A percentile compares a stretch with the other conserved stretches of the same genome.
Conservation (phyloP, 1,284 basidiomycete species). For the Calocybe gambosa region DNA sequence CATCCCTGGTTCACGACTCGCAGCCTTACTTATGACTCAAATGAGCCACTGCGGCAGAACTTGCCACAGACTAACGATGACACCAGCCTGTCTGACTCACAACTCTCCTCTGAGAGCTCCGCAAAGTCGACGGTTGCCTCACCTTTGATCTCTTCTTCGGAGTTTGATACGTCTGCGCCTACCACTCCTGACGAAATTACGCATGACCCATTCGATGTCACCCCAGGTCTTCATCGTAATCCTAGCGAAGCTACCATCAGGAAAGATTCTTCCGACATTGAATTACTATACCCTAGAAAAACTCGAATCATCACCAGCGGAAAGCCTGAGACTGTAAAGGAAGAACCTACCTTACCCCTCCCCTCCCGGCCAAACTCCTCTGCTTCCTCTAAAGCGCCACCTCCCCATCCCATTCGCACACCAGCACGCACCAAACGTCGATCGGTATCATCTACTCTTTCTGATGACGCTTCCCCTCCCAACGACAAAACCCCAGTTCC, state of each 20-base stretch:
- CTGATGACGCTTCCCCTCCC: constrained; percentile 48
- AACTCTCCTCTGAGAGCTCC: constrained; percentile 39
- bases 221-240: constrained; percentile 32
- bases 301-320: constrained; percentile 21
- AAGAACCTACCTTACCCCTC: constrained; percentile 31
- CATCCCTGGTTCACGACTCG: constrained; percentile 84
- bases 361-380: constrained; percentile 23
- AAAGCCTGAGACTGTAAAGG: constrained; percentile 38
- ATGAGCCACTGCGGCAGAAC: constrained; percentile 18
- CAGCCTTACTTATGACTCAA: constrained; percentile 28
- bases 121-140: constrained; percentile 47
- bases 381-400: constrained; percentile 39
- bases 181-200: constrained; percentile 47
- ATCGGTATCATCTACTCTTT: constrained; percentile 81
- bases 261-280: constrained; percentile 26
- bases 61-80: constrained; percentile 21
- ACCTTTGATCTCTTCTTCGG: constrained; percentile 50
- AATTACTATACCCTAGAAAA: constrained; percentile 27
- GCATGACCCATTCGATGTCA: constrained; percentile 38
- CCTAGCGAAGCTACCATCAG: constrained; percentile 51
- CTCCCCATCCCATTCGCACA: constrained; percentile 68
- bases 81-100: constrained; percentile 21
- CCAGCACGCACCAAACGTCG: constrained; percentile 93
- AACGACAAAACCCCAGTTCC: constrained; percentile 40
- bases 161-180: constrained; percentile 42